Conservation (phyloP, 495 filamentous ascomycete species). For the Thermochaetoides thermophila region DNA sequence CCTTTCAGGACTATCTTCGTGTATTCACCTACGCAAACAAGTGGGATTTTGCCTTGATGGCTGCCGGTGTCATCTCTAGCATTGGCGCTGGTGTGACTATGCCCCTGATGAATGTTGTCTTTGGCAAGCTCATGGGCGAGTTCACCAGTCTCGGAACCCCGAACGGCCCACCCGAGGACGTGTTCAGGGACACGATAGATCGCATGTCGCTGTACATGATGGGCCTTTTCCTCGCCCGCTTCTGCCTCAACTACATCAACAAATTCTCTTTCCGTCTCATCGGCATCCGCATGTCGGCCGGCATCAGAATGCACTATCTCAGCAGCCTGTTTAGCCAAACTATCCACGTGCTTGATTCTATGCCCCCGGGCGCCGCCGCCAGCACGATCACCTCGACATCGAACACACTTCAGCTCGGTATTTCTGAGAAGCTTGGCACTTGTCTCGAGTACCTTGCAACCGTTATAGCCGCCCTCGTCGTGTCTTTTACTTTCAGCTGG, state of each 20-base stretch:
- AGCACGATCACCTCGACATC: slow-evolving; percentile 45
- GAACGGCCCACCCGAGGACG: not conserved
- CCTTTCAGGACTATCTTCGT: slow-evolving; percentile 27
- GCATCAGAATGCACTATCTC: slow-evolving; percentile 38
- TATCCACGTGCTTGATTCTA: slow-evolving; percentile 41
- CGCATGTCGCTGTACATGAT: slow-evolving; percentile 20
- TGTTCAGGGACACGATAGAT: slow-evolving; percentile 12
- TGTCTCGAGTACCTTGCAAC: slow-evolving; percentile 38
- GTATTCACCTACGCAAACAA: slow-evolving; percentile 30
- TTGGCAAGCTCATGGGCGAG: slow-evolving; percentile 18
- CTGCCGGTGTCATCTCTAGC: slow-evolving; percentile 18
- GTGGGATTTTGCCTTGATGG: slow-evolving; percentile 27
- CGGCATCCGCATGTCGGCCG: slow-evolving; percentile 36
- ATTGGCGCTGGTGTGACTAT: slow-evolving; percentile 20
- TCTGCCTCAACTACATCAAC: slow-evolving; percentile 30
- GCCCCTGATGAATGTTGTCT: slow-evolving; percentile 26
- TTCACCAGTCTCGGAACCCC: slow-evolving; percentile 14
- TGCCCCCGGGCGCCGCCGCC: slow-evolving; percentile 37
- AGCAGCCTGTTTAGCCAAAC: slow-evolving; percentile 38
- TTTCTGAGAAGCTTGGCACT: slow-evolving; percentile 49
- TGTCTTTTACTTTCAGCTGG: slow-evolving; percentile 46
- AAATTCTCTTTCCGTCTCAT: slow-evolving; percentile 36
- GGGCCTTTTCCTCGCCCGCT: slow-evolving; percentile 29
- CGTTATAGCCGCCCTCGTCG: slow-evolving; percentile 43
- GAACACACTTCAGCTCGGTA: slow-evolving; percentile 43